Percentiles rank a stretch among this genome's conserved stretches.
These are phyloP conservation scores for Amylocystis lapponica DNA, from an alignment of 768 basidiomycete species.

Conservation along the genomic window DNA sequence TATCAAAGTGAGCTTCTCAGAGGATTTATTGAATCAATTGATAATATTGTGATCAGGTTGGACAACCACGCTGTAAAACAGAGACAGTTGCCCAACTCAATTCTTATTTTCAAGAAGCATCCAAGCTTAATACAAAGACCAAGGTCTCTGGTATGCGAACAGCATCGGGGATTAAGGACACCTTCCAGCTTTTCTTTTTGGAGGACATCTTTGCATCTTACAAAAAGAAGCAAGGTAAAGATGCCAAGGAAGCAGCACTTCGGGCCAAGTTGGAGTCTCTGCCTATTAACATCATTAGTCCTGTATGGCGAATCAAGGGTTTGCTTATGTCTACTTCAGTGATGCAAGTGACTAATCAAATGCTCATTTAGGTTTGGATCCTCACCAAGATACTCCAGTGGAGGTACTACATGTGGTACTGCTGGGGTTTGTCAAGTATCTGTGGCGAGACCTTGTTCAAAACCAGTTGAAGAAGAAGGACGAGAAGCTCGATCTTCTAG, in stretches of 20 bases:
- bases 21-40: too few relatives aligned
- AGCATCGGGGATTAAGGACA: conserved; percentile 30
- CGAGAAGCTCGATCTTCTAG: conserved; percentile 21
- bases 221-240: not conserved
- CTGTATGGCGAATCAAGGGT: conserved; percentile 27
- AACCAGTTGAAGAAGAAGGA: conserved; percentile 19
- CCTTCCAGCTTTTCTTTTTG: conserved; percentile 23
- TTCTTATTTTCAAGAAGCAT: not conserved
- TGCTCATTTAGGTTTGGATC: conserved; percentile 37
- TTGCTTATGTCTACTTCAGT: too few relatives aligned
- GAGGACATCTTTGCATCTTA: conserved; percentile 8
- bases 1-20: too few relatives aligned
- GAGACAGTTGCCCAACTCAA: conserved; percentile 10
- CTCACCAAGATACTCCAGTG: conserved; percentile 38
- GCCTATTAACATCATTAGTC: conserved; percentile 24
- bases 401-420: conserved; percentile 41
- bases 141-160: conserved; percentile 19
- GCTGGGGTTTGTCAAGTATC: conserved; percentile 42
- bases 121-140: conserved; percentile 2
- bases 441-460: conserved; percentile 35
- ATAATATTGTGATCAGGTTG: too few relatives aligned
- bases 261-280: conserved; percentile 8
- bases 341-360: too few relatives aligned
- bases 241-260: conserved; percentile 14
- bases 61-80: too few relatives aligned